Evolutionary conservation across 306 rosid species (phyloP), one percentile per base, ranked within the genome.

Genomic region (Myrica gale): DNA sequence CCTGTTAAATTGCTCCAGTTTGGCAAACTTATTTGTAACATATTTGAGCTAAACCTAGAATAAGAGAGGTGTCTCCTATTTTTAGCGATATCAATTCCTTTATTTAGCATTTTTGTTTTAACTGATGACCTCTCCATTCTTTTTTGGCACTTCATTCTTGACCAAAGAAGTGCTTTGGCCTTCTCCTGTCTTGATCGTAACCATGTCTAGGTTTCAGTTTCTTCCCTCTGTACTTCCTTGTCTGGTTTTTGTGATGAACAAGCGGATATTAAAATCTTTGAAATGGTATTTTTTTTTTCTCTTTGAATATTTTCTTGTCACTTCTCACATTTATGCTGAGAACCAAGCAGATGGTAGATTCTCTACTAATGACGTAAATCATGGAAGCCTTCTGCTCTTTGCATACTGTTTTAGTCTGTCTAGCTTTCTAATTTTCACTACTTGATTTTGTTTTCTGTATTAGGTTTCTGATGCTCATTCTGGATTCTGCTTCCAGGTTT

Each of bases 401-500:
- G 13, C 10, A 48, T 48, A 48, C 53, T 48, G 16, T 48, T 15
- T 48, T 48, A 4, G 20, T 3, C 48, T 15, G 20, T 65, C 45
- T 65, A 65, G 69, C 48, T 65, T 65, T 17, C 11, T 11, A 11
- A 1, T 65, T 41, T 47, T 42, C 6, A 44, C 70, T 21, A 17
- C 65, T 67, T 39, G 47, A 37, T 65, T 65, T 39, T 57, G 69
- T 71, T 55, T 41, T 72, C 9, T 43, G 44, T 80, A 71, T 62
- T 58, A n/a, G 57, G 13, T 75, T 70, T 52, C 17, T 6, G 62
- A 12, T 46, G 15, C 67, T 60, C 60, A 41, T 9, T 69, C 62
- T 69, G 52, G 39, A 17, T 73, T 69, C 77, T 53, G 53, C 46
- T 80, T 85, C 50, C 76, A 96, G 99, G 90, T 96, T 65, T 96